Evolutionary conservation across 257 asterid species (phyloP).

Genomic region (Gardenia jasminoides): DNA sequence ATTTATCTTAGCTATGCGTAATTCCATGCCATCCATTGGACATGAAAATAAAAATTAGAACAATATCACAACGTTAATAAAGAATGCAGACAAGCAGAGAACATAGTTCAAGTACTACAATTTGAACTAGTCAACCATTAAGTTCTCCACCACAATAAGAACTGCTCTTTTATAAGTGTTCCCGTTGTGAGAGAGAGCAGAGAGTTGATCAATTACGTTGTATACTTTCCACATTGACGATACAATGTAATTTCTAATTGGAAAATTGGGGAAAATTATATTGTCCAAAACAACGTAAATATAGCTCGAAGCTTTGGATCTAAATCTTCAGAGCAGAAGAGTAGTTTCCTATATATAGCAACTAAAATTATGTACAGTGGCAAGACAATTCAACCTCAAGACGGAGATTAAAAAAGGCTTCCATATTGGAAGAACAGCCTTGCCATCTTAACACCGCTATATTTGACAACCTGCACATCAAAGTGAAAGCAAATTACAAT

Average conservation of each 20-base stretch:
- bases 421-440: slow-evolving; percentile 26
- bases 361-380: slow-evolving; percentile 25
- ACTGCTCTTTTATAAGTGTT: no score
- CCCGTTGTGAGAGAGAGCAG: neutral
- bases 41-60: no score
- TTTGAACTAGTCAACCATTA: no score
- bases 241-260: neutral
- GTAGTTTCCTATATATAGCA: slow-evolving; percentile 3
- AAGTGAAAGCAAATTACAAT: neutral
- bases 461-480: slow-evolving; percentile 25
- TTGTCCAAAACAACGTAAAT: neutral
- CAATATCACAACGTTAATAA: no score
- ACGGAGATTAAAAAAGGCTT: slow-evolving; percentile 20
- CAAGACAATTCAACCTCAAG: slow-evolving; percentile 31
- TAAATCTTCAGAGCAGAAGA: neutral
- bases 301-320: neutral
- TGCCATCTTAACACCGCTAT: slow-evolving; percentile 15
- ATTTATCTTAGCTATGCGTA: no score
- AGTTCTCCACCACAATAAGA: no score
- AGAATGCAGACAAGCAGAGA: no score
- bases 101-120: no score
- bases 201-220: neutral
- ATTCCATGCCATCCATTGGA: no score
- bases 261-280: slow-evolving; percentile 4
- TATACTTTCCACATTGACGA: neutral